A percentile compares a stretch with the other conserved stretches of the same genome.
These are phyloP conservation scores for Cyberlindnera japonica DNA, from an alignment of 805 yeast species.

Conservation along the genomic window DNA sequence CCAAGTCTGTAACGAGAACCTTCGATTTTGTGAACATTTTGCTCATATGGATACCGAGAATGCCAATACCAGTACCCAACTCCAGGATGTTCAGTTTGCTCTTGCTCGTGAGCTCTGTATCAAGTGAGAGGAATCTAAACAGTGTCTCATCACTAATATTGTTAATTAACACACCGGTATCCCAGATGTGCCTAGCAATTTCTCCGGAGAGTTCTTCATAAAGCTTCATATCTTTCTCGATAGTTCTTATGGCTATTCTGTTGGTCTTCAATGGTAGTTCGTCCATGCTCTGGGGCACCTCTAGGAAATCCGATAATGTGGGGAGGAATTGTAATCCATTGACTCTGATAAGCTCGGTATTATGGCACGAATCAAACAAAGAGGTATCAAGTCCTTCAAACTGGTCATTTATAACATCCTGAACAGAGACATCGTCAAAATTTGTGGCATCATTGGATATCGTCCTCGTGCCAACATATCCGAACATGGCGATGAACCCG, in stretches of 20 bases:
- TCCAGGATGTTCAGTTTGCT: conserved; percentile 29
- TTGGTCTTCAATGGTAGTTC: conserved; percentile 20
- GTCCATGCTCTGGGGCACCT: conserved; percentile 11
- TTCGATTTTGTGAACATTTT: conserved; percentile 18
- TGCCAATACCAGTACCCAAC: conserved; percentile 42
- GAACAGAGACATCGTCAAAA: conserved; percentile 6
- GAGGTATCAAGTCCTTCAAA: conserved; percentile 10
- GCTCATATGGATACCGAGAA: conserved; percentile 32
- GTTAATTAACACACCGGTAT: conserved; percentile 32
- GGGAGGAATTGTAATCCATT: conserved; percentile 13
- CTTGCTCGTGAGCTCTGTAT: background rate
- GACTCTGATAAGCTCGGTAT: conserved; percentile 1
- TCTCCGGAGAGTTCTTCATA: conserved; percentile 38
- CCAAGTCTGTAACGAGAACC: conserved; percentile 34
- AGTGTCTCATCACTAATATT: conserved; percentile 9
- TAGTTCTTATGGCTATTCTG: conserved; percentile 16
- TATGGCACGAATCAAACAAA: conserved; percentile 6
- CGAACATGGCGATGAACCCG: conserved; percentile 14
- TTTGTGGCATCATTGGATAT: conserved; percentile 14
- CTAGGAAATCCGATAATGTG: conserved; percentile 17
- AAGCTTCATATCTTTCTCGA: conserved; percentile 13
- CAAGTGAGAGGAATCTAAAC: conserved; percentile 7
- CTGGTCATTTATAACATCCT: conserved; percentile 12
- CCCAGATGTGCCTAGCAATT: conserved; percentile 43
- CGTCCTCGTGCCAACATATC: conserved; percentile 5